Conservation (phyloP, 2,329 filamentous ascomycete genomes). For the Aspergillus ruber region DNA sequence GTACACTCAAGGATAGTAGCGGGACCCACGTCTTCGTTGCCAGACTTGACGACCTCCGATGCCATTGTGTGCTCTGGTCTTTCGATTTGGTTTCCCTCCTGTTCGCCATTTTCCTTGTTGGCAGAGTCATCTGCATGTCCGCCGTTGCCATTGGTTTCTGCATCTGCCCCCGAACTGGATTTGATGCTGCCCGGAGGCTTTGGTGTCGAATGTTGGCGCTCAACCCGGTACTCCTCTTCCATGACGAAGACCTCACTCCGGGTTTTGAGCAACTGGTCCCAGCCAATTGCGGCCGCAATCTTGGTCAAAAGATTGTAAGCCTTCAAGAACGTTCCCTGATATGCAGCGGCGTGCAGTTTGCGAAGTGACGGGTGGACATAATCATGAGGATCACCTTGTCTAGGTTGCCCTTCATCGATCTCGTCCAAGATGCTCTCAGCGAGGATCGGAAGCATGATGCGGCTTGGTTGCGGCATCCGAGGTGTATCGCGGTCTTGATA, state of each 20-base stretch:
- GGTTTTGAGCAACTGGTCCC: constrained; percentile 92
- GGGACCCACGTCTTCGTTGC: constrained; percentile 59
- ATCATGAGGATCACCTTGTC: constrained; percentile 69
- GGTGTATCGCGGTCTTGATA: constrained; percentile 98
- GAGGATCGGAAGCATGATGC: constrained; percentile 79
- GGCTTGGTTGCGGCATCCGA: constrained; percentile 84
- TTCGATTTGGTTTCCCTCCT: constrained; percentile 51
- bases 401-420: constrained; percentile 78
- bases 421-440: constrained; percentile 88
- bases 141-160: constrained; percentile 31
- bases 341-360: constrained; percentile 77
- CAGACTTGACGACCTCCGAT: constrained; percentile 68
- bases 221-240: constrained; percentile 95
- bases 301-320: constrained; percentile 92
- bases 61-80: constrained; percentile 74
- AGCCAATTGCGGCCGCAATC: constrained; percentile 93
- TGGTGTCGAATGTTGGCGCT: constrained; percentile 42
- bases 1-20: neutral
- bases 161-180: constrained; percentile 44
- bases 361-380: constrained; percentile 80
- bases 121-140: constrained; percentile 23
- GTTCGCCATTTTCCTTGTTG: constrained; percentile 25
- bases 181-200: constrained; percentile 20
- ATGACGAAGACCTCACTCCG: constrained; percentile 97
- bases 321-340: constrained; percentile 92